Evolutionary conservation across 805 yeast species (phyloP).

Genomic region (Cyberlindnera samutprakarnensis): DNA sequence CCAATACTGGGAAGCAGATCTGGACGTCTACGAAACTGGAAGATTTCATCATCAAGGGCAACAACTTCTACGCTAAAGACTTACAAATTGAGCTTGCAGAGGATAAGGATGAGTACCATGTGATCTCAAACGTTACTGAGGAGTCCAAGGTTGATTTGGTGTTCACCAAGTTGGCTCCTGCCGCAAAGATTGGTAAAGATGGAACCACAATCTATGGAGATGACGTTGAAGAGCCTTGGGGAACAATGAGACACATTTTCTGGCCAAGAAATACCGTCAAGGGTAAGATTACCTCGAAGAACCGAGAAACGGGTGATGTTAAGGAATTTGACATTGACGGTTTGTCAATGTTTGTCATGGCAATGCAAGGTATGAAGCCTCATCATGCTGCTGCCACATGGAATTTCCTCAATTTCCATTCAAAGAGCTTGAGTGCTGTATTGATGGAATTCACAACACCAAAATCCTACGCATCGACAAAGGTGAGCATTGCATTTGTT

Average conservation of each 20-base stretch:
- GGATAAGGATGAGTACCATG: conserved; percentile 44
- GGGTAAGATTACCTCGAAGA: conserved; percentile 52
- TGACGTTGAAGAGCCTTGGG: conserved; percentile 85
- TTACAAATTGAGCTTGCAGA: conserved; percentile 55
- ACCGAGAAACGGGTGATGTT: conserved; percentile 18
- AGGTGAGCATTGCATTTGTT: conserved; percentile 73
- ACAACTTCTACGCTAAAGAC: conserved; percentile 73
- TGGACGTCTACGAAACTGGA: conserved; percentile 94
- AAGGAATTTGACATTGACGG: conserved; percentile 26
- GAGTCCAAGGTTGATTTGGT: conserved; percentile 66
- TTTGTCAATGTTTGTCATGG: conserved; percentile 83
- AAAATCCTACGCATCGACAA: conserved; percentile 73
- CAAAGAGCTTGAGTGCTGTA: conserved; percentile 63
- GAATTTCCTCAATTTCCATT: conserved; percentile 90
- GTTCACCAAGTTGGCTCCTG: conserved; percentile 57
- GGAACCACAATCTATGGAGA: conserved; percentile 87
- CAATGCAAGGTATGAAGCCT: conserved; percentile 98
- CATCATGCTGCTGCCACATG: conserved; percentile 97
- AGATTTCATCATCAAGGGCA: conserved; percentile 64
- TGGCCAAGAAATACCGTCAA: conserved; percentile 83
- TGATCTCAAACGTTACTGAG: conserved; percentile 57
- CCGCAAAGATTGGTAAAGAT: conserved; percentile 84
- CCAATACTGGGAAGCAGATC: conserved; percentile 35
- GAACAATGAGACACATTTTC: conserved; percentile 89
- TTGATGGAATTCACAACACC: conserved; percentile 97